Base-by-base conservation (phyloP, 2,329 filamentous ascomycete species). In the Pseudogymnoascus sp. region DNA sequence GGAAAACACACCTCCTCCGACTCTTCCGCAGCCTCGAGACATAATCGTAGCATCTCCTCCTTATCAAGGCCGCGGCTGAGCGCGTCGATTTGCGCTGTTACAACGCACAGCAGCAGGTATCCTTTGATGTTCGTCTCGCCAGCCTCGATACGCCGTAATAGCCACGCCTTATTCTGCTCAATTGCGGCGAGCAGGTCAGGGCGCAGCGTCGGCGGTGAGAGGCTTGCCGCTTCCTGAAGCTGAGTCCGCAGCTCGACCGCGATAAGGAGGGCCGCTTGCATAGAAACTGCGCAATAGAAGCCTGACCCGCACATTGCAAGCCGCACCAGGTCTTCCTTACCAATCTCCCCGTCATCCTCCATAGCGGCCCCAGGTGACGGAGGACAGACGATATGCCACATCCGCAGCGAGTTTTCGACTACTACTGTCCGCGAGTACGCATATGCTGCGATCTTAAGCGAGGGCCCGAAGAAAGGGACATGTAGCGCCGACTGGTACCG, bases 401-500 rank as follows among this genome's bases (percentile, higher is more conserved):
- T 70, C 50, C 79, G 80, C 13, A 82, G 72, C 0, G 79, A 74
- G 0, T 75, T 74, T 6, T 86, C 82, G 5, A 82, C 66, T 0
- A 78, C 73, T 0, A 79, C 76, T 47, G 79, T 81, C 0, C 80
- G 72, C 0, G 82, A 83, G 64, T 78, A 84, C 0, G 81, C 79
- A 64, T 79, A 84, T 2, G 74, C 69, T 0, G 79, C 74, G 4
- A 82, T 74, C 0, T 71, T 70, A 1, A 78, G 70, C 1, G 78
- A 73, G 0, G 74, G 68, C 0, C 70, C 71, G 26, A 80, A 78
- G 68, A 78, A 85, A 0, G 81, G 81, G 2, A 81, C 74, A 68
- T 89, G 85, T 0, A 88, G 75, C 0, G 79, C 75, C 5, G 82
- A 74, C 2, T 86, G 71, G 67, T 83, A 85, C 7, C 82, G 80